These are phyloP conservation scores for Ophiorrhiza pumila DNA, from an alignment of 257 asterid species.

Conservation along the genomic window DNA sequence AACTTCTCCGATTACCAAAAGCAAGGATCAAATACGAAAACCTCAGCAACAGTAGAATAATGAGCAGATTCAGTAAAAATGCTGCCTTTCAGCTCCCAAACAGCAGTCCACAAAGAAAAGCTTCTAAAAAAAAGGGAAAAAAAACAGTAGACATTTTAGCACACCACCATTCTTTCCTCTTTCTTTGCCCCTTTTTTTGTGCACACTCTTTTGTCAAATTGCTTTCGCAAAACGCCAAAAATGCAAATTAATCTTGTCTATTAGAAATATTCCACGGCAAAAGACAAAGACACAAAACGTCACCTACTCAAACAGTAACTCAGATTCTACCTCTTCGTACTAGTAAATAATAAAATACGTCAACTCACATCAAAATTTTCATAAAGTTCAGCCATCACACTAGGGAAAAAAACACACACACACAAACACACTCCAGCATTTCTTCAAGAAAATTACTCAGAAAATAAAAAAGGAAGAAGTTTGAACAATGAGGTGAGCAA, in stretches of 20 bases:
- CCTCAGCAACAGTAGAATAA: neutral
- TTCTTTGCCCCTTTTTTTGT: constrained; percentile 1
- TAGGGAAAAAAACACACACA: constrained; percentile 28
- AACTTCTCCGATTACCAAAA: constrained; percentile 10
- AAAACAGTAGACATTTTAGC: constrained; percentile 16
- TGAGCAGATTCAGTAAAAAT: constrained; percentile 17
- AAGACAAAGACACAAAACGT: neutral
- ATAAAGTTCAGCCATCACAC: constrained; percentile 51
- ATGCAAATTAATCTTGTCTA: constrained; percentile 1
- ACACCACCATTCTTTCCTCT: constrained; percentile 17
- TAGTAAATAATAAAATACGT: neutral
- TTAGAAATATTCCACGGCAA: constrained; percentile 3
- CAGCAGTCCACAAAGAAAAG: constrained; percentile 31
- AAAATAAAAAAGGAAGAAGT: neutral
- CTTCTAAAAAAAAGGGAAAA: constrained; percentile 10
- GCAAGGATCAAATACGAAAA: constrained; percentile 36
- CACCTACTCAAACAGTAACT: constrained; percentile 30
- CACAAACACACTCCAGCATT: constrained; percentile 3
- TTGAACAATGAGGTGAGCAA: constrained; percentile 8
- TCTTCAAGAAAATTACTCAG: neutral
- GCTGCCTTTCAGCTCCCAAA: constrained; percentile 12
- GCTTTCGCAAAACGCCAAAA: constrained; percentile 13
- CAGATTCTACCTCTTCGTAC: constrained; percentile 24
- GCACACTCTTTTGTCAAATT: constrained; percentile 22
- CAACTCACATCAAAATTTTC: constrained; percentile 13